Base-by-base conservation (phyloP, 2,329 filamentous ascomycete genomes). In the Aspergillus thermomutatus region DNA sequence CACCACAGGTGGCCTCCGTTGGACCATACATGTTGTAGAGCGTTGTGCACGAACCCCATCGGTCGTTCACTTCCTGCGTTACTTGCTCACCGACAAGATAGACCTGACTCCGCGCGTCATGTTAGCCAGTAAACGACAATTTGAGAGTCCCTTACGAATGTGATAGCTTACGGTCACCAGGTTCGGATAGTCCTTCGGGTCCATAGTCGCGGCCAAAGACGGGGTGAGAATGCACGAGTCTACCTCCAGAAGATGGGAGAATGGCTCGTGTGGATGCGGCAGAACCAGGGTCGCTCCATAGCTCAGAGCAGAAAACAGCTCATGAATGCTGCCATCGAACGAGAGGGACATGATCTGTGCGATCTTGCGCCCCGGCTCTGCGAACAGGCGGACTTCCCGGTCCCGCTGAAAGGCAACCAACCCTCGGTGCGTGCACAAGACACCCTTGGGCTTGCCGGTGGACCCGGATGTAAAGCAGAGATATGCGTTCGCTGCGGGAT, bases 11-110 rank as follows among this genome's bases (percentile, higher is more conserved):
- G 2, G 59, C 69, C 59, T 79, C 77, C 0, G 75, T 77, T 4
- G 78, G 78, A 0, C 77, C 77, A 53, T 79, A 80, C 68, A 74
- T 72, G 58, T 80, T 80, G 62, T 71, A 78, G 1, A 77, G 25
- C 1, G 26, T 40, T 26, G 57, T 66, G n/a, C 48, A 49, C 5
- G 41, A 21, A 2, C 69, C 58, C 77, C 77, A 79, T 1, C 6
- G 50, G 49, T 77, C 71, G 28, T 53, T 61, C 1, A 74, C 57
- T 4, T 48, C 41, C 58, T 75, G 72, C 1, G 72, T 64, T 3
- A 78, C 70, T 0, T 67, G 54, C 58, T 78, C 76, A 0, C 75
- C 75, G 1, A 71, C 75, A 3, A 79, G 60, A 55, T 75, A 75
- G 6, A 79, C 56, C 49, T 54, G 7, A 19, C 37, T 11, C 34